Percentiles rank a stretch among this genome's conserved stretches.
phyloP scores from a whole-genome alignment of 148 eudicot species.

The Camellia japonica region DNA sequence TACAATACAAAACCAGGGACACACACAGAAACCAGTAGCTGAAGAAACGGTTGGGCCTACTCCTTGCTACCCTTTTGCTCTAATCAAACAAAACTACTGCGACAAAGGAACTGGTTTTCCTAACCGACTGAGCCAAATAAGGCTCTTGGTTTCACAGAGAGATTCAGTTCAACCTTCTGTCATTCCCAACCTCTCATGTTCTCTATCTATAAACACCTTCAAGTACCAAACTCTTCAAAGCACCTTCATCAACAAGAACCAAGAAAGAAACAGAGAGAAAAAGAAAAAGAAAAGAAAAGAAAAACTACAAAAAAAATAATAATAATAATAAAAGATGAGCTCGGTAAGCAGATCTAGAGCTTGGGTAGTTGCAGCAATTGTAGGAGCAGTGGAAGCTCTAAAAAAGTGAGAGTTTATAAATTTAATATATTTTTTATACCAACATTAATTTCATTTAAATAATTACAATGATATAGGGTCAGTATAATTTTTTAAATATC shows the following conservation, averaged over 20 bases:
- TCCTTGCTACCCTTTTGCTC: not conserved
- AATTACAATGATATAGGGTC: no score
- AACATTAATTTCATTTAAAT: no score
- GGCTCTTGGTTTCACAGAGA: not conserved
- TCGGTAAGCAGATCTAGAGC: slow-evolving; percentile 8
- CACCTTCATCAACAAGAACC: not conserved
- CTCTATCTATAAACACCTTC: no score
- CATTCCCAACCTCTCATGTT: no score
- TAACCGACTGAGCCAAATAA: no score
- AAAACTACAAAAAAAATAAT: no score
- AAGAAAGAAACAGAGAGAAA: not conserved
- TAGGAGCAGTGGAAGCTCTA: slow-evolving; percentile 29
- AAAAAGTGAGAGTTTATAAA: not conserved
- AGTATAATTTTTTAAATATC: no score
- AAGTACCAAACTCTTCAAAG: no score
- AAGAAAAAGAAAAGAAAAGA: not conserved
- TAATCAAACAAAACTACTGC: not conserved
- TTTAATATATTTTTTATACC: no score
- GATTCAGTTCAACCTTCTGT: not conserved
- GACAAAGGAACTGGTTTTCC: not conserved
- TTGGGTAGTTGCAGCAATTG: slow-evolving; percentile 27
- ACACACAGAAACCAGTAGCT: not conserved
- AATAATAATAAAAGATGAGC: slow-evolving; percentile 10
- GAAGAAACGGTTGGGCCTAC: not conserved
- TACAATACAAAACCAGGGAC: not conserved